Base-by-base conservation (phyloP, 139 green algal species). In the Chlorella sp. region DNA sequence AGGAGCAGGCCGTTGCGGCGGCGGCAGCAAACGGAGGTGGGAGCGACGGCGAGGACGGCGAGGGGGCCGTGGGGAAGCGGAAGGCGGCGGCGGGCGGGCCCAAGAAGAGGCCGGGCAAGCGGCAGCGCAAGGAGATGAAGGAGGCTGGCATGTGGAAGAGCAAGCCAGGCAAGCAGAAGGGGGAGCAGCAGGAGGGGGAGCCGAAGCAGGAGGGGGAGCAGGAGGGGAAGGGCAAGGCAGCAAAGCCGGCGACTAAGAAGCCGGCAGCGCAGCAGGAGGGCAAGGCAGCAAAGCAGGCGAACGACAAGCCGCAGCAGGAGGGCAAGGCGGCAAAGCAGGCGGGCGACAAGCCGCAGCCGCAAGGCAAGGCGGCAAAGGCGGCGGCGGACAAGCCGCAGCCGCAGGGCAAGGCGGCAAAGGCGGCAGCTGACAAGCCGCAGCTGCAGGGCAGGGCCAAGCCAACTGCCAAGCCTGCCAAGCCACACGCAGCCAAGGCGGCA, bases 81-180 rank as follows among this genome's bases (percentile, higher is more conserved):
- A 81, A 80, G 80, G 68, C 57, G 28, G 61, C 57, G 21, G 68
- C 24, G 0, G 83, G 84, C 60, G 66, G 36, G 14, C 28, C 37
- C 12, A 78, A 85, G 36, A 87, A 90, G 53, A 81, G 84, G 79
- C 91, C 88, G 34, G 91, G 91, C 84, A 93, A 93, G 85, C 84
- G 91, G 48, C 91, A 93, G 83, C 90, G 90, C 21, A 75, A 79
- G 73, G 75, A 89, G 76, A 40, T 91, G 42, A 91, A 88, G 53
- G 78, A 87, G 11, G 15, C 79, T 7, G 79, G 88, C 19, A 78
- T 91, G 30, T 73, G 68, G 68, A 79, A 82, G n/a, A 76, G 15
- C 76, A 14, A 76, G 57, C 34, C 57, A 34, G 34, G 28, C 32
- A 42, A 73, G 40, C 64, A n/a, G 64, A 64, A 87, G 68, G n/a